Evolutionary conservation across 2,329 filamentous ascomycete genomes (phyloP), one percentile per base, ranked within the genome.

Genomic region (Rosellinia necatrix): DNA sequence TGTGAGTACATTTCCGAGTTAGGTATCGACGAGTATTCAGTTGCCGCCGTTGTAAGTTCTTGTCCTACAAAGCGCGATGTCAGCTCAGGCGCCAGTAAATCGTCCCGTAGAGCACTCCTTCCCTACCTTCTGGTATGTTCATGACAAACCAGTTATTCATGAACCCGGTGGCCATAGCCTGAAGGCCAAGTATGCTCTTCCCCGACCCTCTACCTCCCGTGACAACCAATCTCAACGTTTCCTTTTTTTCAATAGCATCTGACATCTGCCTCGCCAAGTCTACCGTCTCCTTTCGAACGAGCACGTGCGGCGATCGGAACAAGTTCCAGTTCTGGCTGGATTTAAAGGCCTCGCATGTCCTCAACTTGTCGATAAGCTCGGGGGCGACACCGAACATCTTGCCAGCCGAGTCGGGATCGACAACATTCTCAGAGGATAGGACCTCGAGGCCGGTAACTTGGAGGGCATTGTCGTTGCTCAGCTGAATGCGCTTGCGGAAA

Each of bases 381-480:
- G 86, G 84, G 6, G 89, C 85, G 24, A 97, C 74, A 1, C 83
- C 83, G 49, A 91, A 76, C 25, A 97, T 82, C 58, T 81, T 81
- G 30, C 89, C 91, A 8, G 81, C 75, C 47, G 83, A 81, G 29
- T 78, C 77, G 25, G 76, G 73, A 51, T 81, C 76, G 15, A 81
- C 72, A 74, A 88, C 76, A 38, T 80, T 82, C 60, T 81, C 76
- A 8, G 74, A 70, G 10, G 75, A 79, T 51, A 96, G 69, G 44
- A 87, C 81, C 57, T 80, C 75, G 64, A 96, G 78, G 9, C 85
- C 89, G 21, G 78, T 70, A 6, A 97, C 88, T 57, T 88, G 84
- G 32, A 97, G 78, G 46, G 94, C 94, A 75, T 96, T 97, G 73
- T 90, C 89, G 76, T 97, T 99, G 79, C 89, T 93, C 58, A 99